A percentile compares a stretch with the other conserved stretches of the same genome.
phyloP scores from a whole-genome alignment of 164 flowering plant species.

The Aristolochia fimbriata region DNA sequence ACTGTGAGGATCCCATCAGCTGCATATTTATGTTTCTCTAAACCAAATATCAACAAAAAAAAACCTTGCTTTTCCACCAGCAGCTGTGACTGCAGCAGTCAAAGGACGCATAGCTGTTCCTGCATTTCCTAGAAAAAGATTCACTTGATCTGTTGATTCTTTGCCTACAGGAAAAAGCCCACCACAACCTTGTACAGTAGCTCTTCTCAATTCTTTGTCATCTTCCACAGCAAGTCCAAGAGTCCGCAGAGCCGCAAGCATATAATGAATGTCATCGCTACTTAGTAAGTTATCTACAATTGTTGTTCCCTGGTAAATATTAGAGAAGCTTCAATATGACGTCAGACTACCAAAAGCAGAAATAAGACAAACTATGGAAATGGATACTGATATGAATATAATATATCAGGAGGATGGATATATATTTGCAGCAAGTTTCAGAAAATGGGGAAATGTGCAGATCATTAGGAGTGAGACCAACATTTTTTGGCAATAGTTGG shows the following conservation, averaged over 20 bases:
- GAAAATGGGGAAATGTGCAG: no score
- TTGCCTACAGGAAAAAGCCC: conserved; percentile 75
- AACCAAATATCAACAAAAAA: conserved; percentile 9
- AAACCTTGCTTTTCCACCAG: conserved; percentile 91
- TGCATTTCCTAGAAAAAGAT: conserved; percentile 96
- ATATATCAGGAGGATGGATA: no score
- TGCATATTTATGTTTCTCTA: neutral
- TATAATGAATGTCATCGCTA: conserved; percentile 79
- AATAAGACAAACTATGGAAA: no score
- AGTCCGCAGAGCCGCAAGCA: conserved; percentile 68
- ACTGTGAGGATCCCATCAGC: neutral
- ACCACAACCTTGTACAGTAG: conserved; percentile 63
- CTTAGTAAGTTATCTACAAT: conserved; percentile 81
- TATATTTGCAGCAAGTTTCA: no score
- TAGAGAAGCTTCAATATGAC: no score
- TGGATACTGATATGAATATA: no score
- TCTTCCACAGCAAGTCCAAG: conserved; percentile 65
- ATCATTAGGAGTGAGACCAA: no score
- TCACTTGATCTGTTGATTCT: conserved; percentile 46
- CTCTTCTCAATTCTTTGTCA: conserved; percentile 35
- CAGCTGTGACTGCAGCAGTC: conserved; percentile 94
- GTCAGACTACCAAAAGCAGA: no score
- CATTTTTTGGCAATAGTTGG: no score
- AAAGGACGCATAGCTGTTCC: conserved; percentile 99
- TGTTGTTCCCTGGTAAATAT: conserved; percentile 58